Percentiles rank a stretch among this genome's conserved stretches.
Conservation (phyloP, 2,329 filamentous ascomycete genomes). For the Penicillium thymicola region DNA sequence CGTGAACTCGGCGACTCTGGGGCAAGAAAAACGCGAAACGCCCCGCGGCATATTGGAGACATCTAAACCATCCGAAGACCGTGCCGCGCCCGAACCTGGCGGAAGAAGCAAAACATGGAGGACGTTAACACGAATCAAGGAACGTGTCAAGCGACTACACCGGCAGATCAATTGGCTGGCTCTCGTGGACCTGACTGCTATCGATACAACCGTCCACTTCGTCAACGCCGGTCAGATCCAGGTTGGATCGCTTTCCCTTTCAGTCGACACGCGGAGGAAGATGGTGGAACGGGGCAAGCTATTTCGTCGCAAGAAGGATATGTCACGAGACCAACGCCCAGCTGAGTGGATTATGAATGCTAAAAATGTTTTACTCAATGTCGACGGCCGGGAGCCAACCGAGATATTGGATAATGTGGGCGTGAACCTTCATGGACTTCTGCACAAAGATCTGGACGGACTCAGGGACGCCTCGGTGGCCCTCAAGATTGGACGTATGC, state of each 20-base stretch:
- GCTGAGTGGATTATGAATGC: slow-evolving; percentile 92
- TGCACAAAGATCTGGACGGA: slow-evolving; percentile 81
- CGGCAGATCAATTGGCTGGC: slow-evolving; percentile 83
- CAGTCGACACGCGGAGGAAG: slow-evolving; percentile 86
- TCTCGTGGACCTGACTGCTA: slow-evolving; percentile 83
- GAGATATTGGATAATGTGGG: slow-evolving; percentile 86
- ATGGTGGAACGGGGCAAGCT: slow-evolving; percentile 87
- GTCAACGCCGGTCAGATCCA: slow-evolving; percentile 80
- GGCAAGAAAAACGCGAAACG: slow-evolving; percentile 22
- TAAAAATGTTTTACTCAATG: slow-evolving; percentile 82
- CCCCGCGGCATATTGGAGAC: slow-evolving; percentile 21
- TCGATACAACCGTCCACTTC: slow-evolving; percentile 72
- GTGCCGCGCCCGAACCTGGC: slow-evolving; percentile 26
- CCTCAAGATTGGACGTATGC: slow-evolving; percentile 84
- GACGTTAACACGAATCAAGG: slow-evolving; percentile 72
- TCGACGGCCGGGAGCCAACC: slow-evolving; percentile 76
- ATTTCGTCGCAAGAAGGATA: slow-evolving; percentile 73
- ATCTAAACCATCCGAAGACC: slow-evolving; percentile 25
- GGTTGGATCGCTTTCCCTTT: slow-evolving; percentile 76
- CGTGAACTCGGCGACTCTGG: slow-evolving; percentile 67
- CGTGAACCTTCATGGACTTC: slow-evolving; percentile 84
- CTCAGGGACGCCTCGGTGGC: slow-evolving; percentile 86
- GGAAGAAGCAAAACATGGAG: slow-evolving; percentile 72
- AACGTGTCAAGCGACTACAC: slow-evolving; percentile 81
- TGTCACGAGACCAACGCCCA: slow-evolving; percentile 63